Evolutionary conservation across 192 early-diverging fungal species (phyloP).

Genomic region (Linnemannia zychae): DNA sequence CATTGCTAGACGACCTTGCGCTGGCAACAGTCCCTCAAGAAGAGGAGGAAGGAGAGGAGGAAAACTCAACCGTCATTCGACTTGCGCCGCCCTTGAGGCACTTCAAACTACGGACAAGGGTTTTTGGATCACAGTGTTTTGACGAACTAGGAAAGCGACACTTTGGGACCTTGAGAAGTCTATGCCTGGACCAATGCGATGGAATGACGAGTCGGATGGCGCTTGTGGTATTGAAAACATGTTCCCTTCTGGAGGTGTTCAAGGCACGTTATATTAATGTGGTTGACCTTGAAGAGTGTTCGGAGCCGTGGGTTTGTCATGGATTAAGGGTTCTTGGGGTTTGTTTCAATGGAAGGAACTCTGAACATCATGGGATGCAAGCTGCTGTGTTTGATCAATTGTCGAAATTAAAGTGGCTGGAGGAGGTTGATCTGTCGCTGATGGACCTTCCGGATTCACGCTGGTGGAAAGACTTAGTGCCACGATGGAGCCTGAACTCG

Average conservation of each 20-base stretch:
- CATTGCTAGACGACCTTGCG: background rate
- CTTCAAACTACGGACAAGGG: background rate
- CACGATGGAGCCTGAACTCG: too few species aligned
- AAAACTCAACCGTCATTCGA: background rate
- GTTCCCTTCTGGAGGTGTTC: background rate
- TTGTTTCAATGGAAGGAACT: background rate
- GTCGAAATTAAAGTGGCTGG: too few species aligned
- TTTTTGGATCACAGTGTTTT: background rate
- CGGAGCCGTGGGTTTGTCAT: background rate
- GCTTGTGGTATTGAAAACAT: background rate
- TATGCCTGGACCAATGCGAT: background rate
- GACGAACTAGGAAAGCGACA: background rate
- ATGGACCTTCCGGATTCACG: too few species aligned
- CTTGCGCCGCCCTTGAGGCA: background rate
- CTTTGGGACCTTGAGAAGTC: background rate
- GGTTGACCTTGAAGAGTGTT: background rate
- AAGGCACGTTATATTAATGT: background rate
- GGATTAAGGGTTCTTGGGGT: background rate
- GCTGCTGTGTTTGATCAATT: too few species aligned
- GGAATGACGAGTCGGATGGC: background rate
- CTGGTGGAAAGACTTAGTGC: too few species aligned
- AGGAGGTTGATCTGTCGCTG: too few species aligned
- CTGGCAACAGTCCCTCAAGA: background rate
- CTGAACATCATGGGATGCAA: too few species aligned
- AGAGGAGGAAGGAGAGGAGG: background rate